Evolutionary conservation across 2,329 filamentous ascomycete species (phyloP).

Genomic region (Raffaelea arxii): DNA sequence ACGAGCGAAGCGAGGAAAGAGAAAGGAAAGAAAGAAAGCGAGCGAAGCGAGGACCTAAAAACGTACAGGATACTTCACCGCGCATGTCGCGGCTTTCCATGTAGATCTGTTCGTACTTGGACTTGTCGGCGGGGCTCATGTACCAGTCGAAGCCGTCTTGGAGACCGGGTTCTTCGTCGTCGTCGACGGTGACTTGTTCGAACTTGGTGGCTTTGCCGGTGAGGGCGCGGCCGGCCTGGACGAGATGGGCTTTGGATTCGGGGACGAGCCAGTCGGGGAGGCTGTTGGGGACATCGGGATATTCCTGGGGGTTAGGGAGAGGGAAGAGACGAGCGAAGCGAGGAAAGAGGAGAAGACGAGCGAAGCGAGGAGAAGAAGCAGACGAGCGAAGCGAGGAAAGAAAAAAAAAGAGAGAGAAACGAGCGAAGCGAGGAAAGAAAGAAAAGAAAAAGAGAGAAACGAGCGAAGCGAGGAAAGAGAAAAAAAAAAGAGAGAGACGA

Average conservation of each 20-base stretch:
- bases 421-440: neutral
- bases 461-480: neutral
- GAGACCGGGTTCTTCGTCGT: constrained; percentile 71
- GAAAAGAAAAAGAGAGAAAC: neutral
- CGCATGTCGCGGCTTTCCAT: constrained; percentile 80
- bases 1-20: neutral
- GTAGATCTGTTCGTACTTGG: constrained; percentile 97
- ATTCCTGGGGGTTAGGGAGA: too few relatives aligned
- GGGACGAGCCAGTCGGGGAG: constrained; percentile 96
- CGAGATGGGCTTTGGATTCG: constrained; percentile 85
- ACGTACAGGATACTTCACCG: constrained; percentile 69
- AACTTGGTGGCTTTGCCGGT: constrained; percentile 73
- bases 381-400: too few relatives aligned
- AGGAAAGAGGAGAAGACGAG: too few relatives aligned
- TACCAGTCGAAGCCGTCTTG: constrained; percentile 99
- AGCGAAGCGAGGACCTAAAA: neutral
- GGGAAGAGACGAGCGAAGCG: too few relatives aligned
- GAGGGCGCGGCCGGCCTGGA: constrained; percentile 73
- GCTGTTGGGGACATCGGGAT: constrained; percentile 71
- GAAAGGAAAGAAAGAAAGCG: neutral
- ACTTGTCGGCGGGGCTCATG: constrained; percentile 84
- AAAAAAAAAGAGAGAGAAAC: too few relatives aligned
- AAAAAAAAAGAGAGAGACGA: too few relatives aligned
- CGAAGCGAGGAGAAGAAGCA: too few relatives aligned
- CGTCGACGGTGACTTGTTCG: constrained; percentile 60